Evolutionary conservation across 495 filamentous ascomycete genomes (phyloP).

Genomic region (Tuber indicum): DNA sequence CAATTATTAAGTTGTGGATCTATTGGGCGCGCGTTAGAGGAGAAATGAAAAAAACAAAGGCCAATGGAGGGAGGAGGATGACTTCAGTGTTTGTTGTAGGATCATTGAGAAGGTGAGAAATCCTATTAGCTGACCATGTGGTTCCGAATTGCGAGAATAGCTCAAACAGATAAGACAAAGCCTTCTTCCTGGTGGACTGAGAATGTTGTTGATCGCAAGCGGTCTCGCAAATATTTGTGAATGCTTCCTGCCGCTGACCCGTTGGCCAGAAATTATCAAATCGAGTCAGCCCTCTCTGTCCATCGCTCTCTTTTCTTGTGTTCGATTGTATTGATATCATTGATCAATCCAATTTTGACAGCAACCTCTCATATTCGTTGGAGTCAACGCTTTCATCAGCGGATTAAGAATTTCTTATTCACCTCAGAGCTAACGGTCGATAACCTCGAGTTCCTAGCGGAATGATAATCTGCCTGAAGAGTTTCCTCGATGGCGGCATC

Average conservation of each 20-base stretch:
- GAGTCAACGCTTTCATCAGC: conserved; percentile 1
- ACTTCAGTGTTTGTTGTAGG: conserved; percentile 10
- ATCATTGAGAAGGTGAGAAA: conserved; percentile 24
- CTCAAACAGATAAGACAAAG: conserved; percentile 16
- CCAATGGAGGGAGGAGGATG: neutral
- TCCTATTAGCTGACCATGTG: conserved; percentile 20
- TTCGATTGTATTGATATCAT: conserved; percentile 9
- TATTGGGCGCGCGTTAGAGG: neutral
- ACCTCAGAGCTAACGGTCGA: conserved; percentile 4
- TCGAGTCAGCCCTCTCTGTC: conserved; percentile 27
- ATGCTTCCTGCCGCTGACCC: conserved; percentile 29
- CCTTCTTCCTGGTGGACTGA: conserved; percentile 15
- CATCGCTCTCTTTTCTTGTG: conserved; percentile 2
- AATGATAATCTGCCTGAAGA: conserved; percentile 2
- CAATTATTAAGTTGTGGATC: conserved; percentile 6
- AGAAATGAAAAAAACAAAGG: neutral
- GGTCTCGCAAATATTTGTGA: conserved; percentile 25
- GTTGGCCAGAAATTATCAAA: conserved; percentile 14
- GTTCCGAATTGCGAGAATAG: conserved; percentile 27
- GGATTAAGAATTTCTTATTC: conserved; percentile 6
- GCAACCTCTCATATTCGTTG: conserved; percentile 1
- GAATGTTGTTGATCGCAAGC: conserved; percentile 7
- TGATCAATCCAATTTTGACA: conserved; percentile 4
- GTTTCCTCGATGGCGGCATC: neutral
- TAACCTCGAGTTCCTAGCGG: conserved; percentile 1